Evolutionary conservation across 1,139 yeast species (phyloP), one percentile per base, ranked within the genome.

Genomic region (Zygoascus meyerae): DNA sequence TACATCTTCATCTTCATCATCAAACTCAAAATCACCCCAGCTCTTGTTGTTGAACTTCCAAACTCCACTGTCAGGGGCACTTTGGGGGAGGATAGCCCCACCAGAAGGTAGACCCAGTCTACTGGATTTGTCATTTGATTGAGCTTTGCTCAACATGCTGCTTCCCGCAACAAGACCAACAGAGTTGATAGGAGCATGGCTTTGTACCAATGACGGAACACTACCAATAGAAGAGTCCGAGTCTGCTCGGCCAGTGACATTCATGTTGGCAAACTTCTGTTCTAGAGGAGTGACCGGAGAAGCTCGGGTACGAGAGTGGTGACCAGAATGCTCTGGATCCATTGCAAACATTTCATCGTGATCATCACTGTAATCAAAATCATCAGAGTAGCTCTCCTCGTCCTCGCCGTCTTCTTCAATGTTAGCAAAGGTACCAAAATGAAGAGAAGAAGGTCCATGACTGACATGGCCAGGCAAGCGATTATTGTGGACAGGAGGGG

Each of bases 21-120:
- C 63, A 40, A 56, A 53, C 34, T 53, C 62, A 37, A 62, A 44
- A 48, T 64, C 68, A 38, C 63, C 53, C 68, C 68, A 65, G 42
- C 62, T 58, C 47, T 59, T 63, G 26, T 21, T 21, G 50, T 66
- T 66, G 40, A 62, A 59, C 51, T 60, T 60, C 48, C 59, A 53
- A 46, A 57, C 55, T 28, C 48, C 50, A 8, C 53, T 43, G 31
- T 56, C 50, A 14, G 55, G 51, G 15, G 55, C 49, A 14, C 55
- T 44, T 43, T 45, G 47, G 6, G 52, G 21, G 31, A 41, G 26
- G 16, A 40, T 17, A 17, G 46, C 44, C 39, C 40, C 37, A 42
- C 42, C 28, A 45, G 47, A 32, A 32, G 42, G 45, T 12, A 42
- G 14, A 7, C 26, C 38, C 16, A 42, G 40, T 37, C 9, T n/a